Conservation (phyloP, 305 asterid species). For the Fraxinus ornus region DNA sequence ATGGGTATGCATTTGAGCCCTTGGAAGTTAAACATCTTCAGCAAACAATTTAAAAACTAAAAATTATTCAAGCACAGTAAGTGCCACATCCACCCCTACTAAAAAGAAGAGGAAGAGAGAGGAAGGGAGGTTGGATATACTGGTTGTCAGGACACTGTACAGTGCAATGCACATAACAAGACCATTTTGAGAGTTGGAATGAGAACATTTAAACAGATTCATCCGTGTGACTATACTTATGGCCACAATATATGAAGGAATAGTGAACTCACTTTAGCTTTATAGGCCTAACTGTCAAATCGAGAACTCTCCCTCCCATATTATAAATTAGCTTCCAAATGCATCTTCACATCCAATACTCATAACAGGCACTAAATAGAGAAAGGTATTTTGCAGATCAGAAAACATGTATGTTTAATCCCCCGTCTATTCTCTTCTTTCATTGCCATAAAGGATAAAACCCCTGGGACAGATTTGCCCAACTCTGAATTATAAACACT, state of each 20-base stretch:
- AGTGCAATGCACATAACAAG: background rate
- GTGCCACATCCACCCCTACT: background rate
- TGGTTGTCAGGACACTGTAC: slow-evolving; percentile 11
- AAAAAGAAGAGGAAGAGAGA: slow-evolving; percentile 2
- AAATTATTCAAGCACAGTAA: background rate
- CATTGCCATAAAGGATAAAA: background rate
- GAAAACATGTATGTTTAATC: background rate
- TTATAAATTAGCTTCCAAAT: slow-evolving; percentile 7
- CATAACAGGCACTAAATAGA: background rate
- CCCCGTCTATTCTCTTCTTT: background rate
- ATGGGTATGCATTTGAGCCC: background rate
- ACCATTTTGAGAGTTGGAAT: background rate
- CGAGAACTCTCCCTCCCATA: background rate
- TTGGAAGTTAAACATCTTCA: slow-evolving; percentile 9
- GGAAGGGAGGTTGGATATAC: slow-evolving; percentile 3
- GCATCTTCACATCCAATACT: background rate
- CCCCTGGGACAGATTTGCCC: background rate
- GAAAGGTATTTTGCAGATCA: background rate
- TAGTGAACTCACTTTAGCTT: background rate
- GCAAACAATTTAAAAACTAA: background rate
- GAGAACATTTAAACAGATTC: slow-evolving; percentile 12
- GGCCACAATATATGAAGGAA: background rate
- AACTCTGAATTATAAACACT: background rate
- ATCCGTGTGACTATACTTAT: slow-evolving; percentile 18
- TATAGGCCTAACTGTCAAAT: background rate